Evolutionary conservation across 2,329 filamentous ascomycete genomes (phyloP), one percentile per base, ranked within the genome.

Genomic region (Raffaelea albimanens): DNA sequence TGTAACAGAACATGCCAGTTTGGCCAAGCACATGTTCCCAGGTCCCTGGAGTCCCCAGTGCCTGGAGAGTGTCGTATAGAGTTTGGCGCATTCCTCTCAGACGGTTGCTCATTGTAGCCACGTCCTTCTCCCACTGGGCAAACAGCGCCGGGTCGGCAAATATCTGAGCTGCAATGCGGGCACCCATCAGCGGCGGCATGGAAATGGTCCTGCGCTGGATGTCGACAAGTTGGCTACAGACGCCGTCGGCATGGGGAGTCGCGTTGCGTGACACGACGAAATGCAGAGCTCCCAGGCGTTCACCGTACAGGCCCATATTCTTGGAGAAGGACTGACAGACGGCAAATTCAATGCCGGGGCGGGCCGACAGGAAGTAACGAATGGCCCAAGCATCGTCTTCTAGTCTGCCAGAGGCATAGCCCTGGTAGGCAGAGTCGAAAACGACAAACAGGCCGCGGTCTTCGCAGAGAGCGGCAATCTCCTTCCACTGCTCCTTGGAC

Each of bases 391-490:
- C 34, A 38, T 38, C 34, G 7, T 38, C 34, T 8, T 38, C 34
- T 8, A 38, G 34, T 5, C n/a, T 38, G 5, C 34, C 34, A 8
- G 34, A 38, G 5, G 34, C 34, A 16, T 38, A 38, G 7, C 34
- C 34, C 34, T 38, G 34, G 18, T 45, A 45, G 8, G 44, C 44
- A 11, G 16, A 38, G 34, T 45, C 44, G 10, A 45, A 45, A 11
- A 45, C 36, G n/a, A 34, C 33, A 33, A 45, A 40, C n/a, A 45
- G 18, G 5, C 16, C n/a, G 14, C 19, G 18, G 7, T 45, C 22
- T 18, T 40, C 34, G 22, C 36, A 19, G 13, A 45, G 21, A n/a
- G 36, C 44, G 22, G 44, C 44, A 13, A 45, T 19, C n/a, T 4
- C n/a, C 18, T 20, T 45, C 44, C 44, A 45, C 36, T 45, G 21